These are phyloP conservation scores for Spinellus fusiger DNA, from an alignment of 192 early-diverging fungal genomes.

Conservation along the genomic window DNA sequence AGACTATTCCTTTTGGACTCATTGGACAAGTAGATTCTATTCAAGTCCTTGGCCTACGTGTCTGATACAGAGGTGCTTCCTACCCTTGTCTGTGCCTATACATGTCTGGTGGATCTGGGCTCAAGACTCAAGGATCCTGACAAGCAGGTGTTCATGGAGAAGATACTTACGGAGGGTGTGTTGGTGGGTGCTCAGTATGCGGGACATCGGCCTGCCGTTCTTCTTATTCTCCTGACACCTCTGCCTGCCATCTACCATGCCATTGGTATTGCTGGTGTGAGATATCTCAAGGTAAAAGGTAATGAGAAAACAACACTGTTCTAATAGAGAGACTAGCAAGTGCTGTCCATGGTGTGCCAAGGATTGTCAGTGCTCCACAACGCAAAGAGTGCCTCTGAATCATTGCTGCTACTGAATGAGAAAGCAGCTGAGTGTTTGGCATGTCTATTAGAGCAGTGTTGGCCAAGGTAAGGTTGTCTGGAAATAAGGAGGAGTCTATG, in stretches of 20 bases:
- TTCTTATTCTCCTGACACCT: not conserved
- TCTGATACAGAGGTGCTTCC: conserved; percentile 6
- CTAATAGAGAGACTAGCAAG: not conserved
- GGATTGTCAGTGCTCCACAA: not conserved
- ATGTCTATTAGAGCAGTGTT: not conserved
- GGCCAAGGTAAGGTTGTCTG: conserved; percentile 7
- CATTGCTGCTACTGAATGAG: not conserved
- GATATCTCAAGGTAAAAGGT: conserved; percentile 1
- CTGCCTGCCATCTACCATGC: not conserved
- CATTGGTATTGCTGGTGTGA: not conserved
- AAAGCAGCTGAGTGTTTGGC: not conserved
- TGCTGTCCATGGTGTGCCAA: conserved; percentile 3
- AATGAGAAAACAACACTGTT: not conserved
- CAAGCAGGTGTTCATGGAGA: conserved; percentile 1
- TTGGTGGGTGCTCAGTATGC: conserved; percentile 1
- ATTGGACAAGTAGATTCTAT: conserved; percentile 5
- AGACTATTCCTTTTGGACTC: not conserved
- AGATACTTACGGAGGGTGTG: conserved; percentile 10
- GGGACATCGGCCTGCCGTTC: conserved; percentile 3
- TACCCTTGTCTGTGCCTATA: conserved; percentile 7
- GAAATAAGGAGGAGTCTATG: not conserved
- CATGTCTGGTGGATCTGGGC: conserved; percentile 14
- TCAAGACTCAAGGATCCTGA: not conserved
- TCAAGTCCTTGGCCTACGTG: conserved; percentile 13
- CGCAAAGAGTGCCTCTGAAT: not conserved